Conservation (phyloP, 257 asterid species). For the Salvia hispanica region DNA sequence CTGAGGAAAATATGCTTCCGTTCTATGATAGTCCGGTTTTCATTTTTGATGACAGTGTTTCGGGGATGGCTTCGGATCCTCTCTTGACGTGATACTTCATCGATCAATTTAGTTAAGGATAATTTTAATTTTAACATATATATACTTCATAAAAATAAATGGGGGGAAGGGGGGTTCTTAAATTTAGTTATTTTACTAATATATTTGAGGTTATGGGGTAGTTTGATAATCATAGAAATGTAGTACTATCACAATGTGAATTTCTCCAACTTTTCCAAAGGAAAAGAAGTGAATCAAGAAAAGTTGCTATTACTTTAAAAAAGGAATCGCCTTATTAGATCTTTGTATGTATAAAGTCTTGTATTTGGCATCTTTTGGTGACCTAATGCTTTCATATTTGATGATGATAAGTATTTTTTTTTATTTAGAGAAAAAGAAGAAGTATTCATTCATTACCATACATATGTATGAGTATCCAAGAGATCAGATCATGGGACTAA, state of each 20-base stretch:
- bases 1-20: slow-evolving; percentile 17
- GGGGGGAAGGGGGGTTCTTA: background rate
- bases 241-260: slow-evolving; percentile 20
- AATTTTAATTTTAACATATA: slow-evolving; percentile 12
- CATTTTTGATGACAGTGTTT: slow-evolving; percentile 41
- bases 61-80: slow-evolving; percentile 52
- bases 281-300: slow-evolving; percentile 32
- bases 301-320: background rate
- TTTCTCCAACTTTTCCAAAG: slow-evolving; percentile 28
- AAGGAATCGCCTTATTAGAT: slow-evolving; percentile 30
- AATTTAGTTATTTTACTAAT: slow-evolving; percentile 4
- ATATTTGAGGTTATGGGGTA: slow-evolving; percentile 14
- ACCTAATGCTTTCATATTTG: too few species aligned
- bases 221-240: slow-evolving; percentile 6
- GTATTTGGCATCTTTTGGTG: slow-evolving; percentile 33
- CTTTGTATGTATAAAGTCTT: slow-evolving; percentile 18
- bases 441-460: too few species aligned
- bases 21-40: slow-evolving; percentile 35
- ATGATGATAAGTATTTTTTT: too few species aligned
- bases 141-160: slow-evolving; percentile 9
- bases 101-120: too few species aligned
- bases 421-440: too few species aligned
- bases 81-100: slow-evolving; percentile 44
- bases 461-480: too few species aligned
- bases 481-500: too few species aligned